These are phyloP conservation scores for Vitellaria paradoxa DNA, from an alignment of 179 eudicot species.

Conservation along the genomic window DNA sequence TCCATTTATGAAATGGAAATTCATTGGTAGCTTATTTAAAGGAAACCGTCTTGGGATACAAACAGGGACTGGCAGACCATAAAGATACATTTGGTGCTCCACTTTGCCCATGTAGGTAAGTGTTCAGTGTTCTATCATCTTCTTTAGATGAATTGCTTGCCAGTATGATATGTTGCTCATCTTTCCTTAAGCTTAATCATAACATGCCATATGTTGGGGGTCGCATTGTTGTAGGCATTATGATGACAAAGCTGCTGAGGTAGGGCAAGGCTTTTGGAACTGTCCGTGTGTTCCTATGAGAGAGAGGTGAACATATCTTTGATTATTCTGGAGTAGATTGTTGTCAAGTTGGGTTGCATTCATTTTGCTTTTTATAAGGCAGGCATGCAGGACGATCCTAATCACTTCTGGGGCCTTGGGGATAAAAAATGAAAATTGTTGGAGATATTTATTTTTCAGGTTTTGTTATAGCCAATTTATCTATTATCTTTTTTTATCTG, in stretches of 20 bases:
- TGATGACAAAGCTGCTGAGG: slow-evolving; percentile 96
- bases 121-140: neutral
- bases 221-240: slow-evolving; percentile 61
- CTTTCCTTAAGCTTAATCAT: neutral
- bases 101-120: slow-evolving; percentile 93
- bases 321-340: neutral
- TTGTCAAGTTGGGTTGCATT: neutral
- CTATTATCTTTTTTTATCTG: neutral
- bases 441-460: neutral
- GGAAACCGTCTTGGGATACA: slow-evolving; percentile 3
- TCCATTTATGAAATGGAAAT: neutral
- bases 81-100: slow-evolving; percentile 95
- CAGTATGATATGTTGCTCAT: neutral
- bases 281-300: slow-evolving; percentile 99
- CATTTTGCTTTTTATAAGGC: neutral
- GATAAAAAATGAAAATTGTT: neutral
- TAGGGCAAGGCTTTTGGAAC: slow-evolving; percentile 92
- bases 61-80: slow-evolving; percentile 94
- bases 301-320: slow-evolving; percentile 59
- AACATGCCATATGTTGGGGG: neutral
- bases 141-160: slow-evolving; percentile 9
- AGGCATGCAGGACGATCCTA: neutral
- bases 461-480: neutral
- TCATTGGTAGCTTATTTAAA: neutral
- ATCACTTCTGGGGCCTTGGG: neutral